Percentiles rank a stretch among this genome's conserved stretches.
Conservation (phyloP, 306 rosid genomes). For the Begonia fuchsioides region DNA sequence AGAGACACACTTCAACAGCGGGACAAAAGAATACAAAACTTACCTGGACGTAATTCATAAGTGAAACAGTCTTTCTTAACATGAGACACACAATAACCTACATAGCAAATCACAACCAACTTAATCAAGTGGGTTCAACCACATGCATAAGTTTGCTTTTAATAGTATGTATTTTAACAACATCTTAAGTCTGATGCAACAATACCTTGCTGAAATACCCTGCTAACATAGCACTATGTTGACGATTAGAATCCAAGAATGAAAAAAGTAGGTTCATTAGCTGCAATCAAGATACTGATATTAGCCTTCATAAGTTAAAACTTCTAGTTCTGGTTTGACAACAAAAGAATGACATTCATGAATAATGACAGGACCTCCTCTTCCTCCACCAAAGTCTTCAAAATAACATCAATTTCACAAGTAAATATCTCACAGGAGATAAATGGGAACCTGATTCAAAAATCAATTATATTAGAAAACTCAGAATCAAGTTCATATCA, state of each 20-base stretch:
- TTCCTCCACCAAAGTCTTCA: constrained; percentile 95
- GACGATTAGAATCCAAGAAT: constrained; percentile 77
- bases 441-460: constrained; percentile 73
- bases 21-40: constrained; percentile 11
- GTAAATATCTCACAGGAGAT: constrained; percentile 92
- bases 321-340: background rate
- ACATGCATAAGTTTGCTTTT: background rate
- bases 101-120: constrained; percentile 9
- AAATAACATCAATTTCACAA: constrained; percentile 94
- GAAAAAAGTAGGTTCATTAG: constrained; percentile 90
- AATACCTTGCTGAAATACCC: constrained; percentile 95
- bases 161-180: constrained; percentile 1
- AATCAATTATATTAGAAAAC: constrained; percentile 9
- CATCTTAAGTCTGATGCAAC: constrained; percentile 9
- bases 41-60: constrained; percentile 96
- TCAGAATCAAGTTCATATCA: constrained; percentile 12
- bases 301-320: no score
- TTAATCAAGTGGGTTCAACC: background rate
- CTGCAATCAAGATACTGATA: constrained; percentile 26
- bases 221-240: constrained; percentile 68
- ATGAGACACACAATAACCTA: constrained; percentile 92
- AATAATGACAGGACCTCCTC: constrained; percentile 54
- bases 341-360: background rate
- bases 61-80: constrained; percentile 85
- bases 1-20: background rate